phyloP scores from a whole-genome alignment of 2,329 filamentous ascomycete genomes.

The Neurospora crassa region DNA sequence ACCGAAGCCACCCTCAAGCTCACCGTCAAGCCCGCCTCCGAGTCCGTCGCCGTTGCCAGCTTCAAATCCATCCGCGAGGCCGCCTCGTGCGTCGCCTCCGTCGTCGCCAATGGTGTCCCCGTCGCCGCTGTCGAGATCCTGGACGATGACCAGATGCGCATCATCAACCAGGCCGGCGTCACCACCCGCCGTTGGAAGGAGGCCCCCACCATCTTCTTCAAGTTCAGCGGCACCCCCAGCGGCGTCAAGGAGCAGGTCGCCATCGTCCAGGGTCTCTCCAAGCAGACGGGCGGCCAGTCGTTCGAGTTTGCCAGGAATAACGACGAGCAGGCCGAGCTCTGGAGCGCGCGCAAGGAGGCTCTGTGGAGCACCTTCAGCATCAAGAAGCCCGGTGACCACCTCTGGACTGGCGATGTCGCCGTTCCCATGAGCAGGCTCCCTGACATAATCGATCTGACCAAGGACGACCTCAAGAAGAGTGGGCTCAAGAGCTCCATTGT shows the following conservation, averaged over 20 bases:
- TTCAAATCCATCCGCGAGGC: conserved; percentile 55
- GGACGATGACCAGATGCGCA: conserved; percentile 80
- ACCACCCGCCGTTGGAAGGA: conserved; percentile 62
- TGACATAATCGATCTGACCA: conserved; percentile 69
- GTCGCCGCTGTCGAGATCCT: conserved; percentile 89
- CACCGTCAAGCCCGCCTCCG: conserved; percentile 68
- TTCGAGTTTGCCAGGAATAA: conserved; percentile 69
- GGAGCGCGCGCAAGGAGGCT: conserved; percentile 76
- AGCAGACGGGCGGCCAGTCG: conserved; percentile 49
- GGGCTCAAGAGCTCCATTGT: conserved; percentile 67
- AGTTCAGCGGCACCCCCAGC: conserved; percentile 62
- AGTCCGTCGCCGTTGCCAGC: conserved; percentile 66
- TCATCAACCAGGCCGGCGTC: conserved; percentile 55
- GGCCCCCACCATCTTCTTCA: conserved; percentile 73
- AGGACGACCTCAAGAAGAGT: conserved; percentile 59
- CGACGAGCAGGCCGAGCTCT: conserved; percentile 66
- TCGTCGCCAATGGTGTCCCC: conserved; percentile 72
- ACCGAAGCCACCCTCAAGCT: conserved; percentile 87
- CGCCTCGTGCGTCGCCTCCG: conserved; percentile 68
- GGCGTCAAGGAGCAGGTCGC: conserved; percentile 71
- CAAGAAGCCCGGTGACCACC: conserved; percentile 54
- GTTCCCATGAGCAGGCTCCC: conserved; percentile 69
- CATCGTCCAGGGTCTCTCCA: conserved; percentile 55
- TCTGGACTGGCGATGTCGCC: conserved; percentile 82
- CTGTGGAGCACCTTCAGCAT: conserved; percentile 71